Conservation (phyloP, 768 basidiomycete species). For the Tricholomella constricta region DNA sequence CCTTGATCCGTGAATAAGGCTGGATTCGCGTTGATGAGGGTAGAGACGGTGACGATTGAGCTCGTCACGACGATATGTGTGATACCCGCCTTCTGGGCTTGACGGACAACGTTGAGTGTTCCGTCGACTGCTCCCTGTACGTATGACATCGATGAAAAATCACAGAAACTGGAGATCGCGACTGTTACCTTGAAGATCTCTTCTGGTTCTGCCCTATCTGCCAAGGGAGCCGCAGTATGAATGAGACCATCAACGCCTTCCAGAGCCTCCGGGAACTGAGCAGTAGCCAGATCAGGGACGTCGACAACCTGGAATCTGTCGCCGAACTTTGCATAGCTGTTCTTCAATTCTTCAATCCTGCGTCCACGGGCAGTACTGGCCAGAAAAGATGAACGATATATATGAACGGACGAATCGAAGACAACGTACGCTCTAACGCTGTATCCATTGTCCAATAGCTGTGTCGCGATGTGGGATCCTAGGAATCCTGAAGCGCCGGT, state of each 20-base stretch:
- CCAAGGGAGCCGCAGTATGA: slow-evolving; percentile 43
- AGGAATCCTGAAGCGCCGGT: too few species aligned
- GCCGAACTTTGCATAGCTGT: slow-evolving; percentile 18
- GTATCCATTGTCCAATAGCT: slow-evolving; percentile 48
- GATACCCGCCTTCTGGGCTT: slow-evolving; percentile 38
- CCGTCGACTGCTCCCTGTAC: slow-evolving; percentile 39
- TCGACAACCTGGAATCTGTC: slow-evolving; percentile 14
- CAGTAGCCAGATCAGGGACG: slow-evolving; percentile 33
- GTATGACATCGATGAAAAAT: too few species aligned
- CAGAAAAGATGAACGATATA: neutral
- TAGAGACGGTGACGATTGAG: slow-evolving; percentile 31
- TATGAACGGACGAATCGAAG: too few species aligned
- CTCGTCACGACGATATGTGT: slow-evolving; percentile 37
- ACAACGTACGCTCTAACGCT: slow-evolving; percentile 46
- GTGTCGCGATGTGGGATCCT: slow-evolving; percentile 38
- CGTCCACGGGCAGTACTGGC: slow-evolving; percentile 21
- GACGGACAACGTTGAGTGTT: slow-evolving; percentile 41
- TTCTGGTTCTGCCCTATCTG: too few species aligned
- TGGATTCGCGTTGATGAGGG: slow-evolving; percentile 13
- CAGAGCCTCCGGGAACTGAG: slow-evolving; percentile 50
- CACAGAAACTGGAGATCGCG: too few species aligned
- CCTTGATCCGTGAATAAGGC: slow-evolving; percentile 29
- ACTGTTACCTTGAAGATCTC: too few species aligned
- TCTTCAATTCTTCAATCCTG: slow-evolving; percentile 19
- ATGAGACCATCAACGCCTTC: slow-evolving; percentile 52